Evolutionary conservation across 2,329 filamentous ascomycete species (phyloP).

Genomic region (Lachnellula subtilissima): DNA sequence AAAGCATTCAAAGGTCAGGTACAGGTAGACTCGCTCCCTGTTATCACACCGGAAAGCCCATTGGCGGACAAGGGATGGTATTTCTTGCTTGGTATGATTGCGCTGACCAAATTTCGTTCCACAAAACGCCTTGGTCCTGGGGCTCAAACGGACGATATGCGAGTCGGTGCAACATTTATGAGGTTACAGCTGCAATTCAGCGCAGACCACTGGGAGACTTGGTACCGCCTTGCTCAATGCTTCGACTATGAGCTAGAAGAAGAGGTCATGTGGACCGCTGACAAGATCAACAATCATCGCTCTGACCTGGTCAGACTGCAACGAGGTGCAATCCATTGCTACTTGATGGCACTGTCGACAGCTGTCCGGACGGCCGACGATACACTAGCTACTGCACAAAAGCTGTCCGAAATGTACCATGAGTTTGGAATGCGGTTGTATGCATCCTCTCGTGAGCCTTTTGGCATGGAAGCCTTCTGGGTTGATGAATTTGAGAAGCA

Average conservation of each 20-base stretch:
- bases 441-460: constrained; percentile 62
- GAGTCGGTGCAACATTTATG: constrained; percentile 34
- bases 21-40: constrained; percentile 65
- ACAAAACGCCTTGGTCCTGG: constrained; percentile 33
- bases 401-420: constrained; percentile 60
- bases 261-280: constrained; percentile 36
- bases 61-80: constrained; percentile 85
- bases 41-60: constrained; percentile 63
- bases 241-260: constrained; percentile 38
- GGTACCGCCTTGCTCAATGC: constrained; percentile 38
- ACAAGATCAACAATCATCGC: constrained; percentile 36
- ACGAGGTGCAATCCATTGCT: constrained; percentile 37
- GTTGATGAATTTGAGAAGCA: constrained; percentile 58
- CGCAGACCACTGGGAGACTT: constrained; percentile 38
- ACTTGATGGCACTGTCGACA: constrained; percentile 61
- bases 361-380: constrained; percentile 53
- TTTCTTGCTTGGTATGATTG: constrained; percentile 83
- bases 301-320: constrained; percentile 33
- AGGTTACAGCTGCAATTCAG: constrained; percentile 33
- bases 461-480: constrained; percentile 62
- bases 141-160: constrained; percentile 35
- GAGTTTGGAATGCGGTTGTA: constrained; percentile 68
- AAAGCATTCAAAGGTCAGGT: constrained; percentile 75
- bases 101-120: constrained; percentile 70
- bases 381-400: constrained; percentile 46